A percentile compares a stretch with the other conserved stretches of the same genome.
Conservation (phyloP, 192 early-diverging fungal genomes). For the Backusella mclennaniae region DNA sequence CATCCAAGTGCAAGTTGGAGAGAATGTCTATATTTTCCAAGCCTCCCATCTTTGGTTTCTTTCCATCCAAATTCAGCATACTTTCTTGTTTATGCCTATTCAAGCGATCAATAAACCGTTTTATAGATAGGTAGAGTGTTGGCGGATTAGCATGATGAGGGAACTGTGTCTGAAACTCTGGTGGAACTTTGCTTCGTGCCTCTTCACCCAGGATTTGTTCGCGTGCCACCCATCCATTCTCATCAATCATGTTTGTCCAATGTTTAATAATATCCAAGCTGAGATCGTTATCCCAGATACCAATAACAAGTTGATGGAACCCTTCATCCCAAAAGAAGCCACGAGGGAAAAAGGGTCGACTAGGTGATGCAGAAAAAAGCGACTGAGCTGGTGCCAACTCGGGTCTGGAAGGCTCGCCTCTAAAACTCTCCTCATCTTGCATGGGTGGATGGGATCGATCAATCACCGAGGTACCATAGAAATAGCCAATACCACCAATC, state of each 20-base stretch:
- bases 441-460: slow-evolving; percentile 64
- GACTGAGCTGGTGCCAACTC: slow-evolving; percentile 60
- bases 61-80: background rate
- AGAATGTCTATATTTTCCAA: slow-evolving; percentile 26
- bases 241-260: slow-evolving; percentile 79
- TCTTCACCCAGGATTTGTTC: slow-evolving; percentile 96
- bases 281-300: slow-evolving; percentile 86
- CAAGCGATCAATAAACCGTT: slow-evolving; percentile 59
- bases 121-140: slow-evolving; percentile 71
- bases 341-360: slow-evolving; percentile 91
- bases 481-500: slow-evolving; percentile 88
- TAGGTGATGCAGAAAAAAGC: slow-evolving; percentile 82
- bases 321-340: slow-evolving; percentile 98
- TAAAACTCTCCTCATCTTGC: slow-evolving; percentile 54
- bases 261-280: slow-evolving; percentile 78
- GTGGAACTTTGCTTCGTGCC: slow-evolving; percentile 83
- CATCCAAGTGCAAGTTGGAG: slow-evolving; percentile 40
- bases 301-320: slow-evolving; percentile 83
- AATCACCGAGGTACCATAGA: slow-evolving; percentile 74
- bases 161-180: slow-evolving; percentile 91
- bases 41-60: slow-evolving; percentile 4
- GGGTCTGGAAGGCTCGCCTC: slow-evolving; percentile 46
- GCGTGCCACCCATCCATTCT: slow-evolving; percentile 85
- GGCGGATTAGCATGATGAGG: slow-evolving; percentile 94
- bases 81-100: slow-evolving; percentile 19